Evolutionary conservation across 2,329 filamentous ascomycete genomes (phyloP).

Genomic region (Dactylonectria macrodidyma): DNA sequence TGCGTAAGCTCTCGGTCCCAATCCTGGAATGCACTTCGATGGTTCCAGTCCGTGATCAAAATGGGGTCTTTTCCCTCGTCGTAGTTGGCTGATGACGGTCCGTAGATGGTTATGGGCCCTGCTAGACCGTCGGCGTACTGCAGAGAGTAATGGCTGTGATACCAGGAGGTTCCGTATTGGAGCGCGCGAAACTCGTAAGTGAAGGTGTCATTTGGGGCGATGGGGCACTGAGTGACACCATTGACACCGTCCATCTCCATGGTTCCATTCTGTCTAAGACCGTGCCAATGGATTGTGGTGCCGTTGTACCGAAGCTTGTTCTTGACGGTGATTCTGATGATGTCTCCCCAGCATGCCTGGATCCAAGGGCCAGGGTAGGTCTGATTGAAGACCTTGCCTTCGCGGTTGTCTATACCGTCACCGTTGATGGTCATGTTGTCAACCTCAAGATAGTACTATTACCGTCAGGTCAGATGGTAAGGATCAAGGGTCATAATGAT

Average conservation of each 20-base stretch:
- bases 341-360: constrained; percentile 50
- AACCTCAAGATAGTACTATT: constrained; percentile 40
- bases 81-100: constrained; percentile 36
- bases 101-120: constrained; percentile 40
- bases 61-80: constrained; percentile 35
- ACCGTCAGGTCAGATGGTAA: no score
- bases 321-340: constrained; percentile 37
- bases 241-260: constrained; percentile 46
- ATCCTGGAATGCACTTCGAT: neutral
- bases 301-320: constrained; percentile 40
- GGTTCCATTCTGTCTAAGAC: constrained; percentile 36
- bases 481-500: no score
- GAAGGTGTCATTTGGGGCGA: constrained; percentile 35
- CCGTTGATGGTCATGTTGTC: constrained; percentile 37
- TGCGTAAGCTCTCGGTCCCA: constrained; percentile 25
- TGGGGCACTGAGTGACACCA: constrained; percentile 42
- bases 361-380: constrained; percentile 49
- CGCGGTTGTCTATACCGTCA: constrained; percentile 39
- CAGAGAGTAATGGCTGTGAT: constrained; percentile 43
- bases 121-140: constrained; percentile 43
- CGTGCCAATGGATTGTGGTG: constrained; percentile 45
- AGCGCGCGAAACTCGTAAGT: constrained; percentile 38
- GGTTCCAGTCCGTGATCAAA: constrained; percentile 37
- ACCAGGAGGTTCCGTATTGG: constrained; percentile 45
- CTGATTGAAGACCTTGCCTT: constrained; percentile 46